phyloP scores from a whole-genome alignment of 1,139 yeast species.

The Suhomyces taliae region DNA sequence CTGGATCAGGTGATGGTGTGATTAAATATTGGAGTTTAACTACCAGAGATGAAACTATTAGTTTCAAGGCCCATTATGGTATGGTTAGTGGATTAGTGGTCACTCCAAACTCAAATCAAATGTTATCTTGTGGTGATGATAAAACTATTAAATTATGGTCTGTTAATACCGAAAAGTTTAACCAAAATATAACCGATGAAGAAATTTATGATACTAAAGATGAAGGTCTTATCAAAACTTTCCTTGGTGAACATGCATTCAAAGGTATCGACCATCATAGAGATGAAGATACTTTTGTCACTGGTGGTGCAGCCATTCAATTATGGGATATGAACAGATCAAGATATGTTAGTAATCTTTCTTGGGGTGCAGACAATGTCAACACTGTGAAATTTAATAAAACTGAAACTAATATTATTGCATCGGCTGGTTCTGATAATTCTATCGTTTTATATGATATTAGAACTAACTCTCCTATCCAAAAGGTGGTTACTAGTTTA shows the following conservation, averaged over 20 bases:
- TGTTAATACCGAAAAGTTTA: slow-evolving; percentile 45
- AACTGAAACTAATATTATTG: slow-evolving; percentile 85
- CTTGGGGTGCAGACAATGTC: slow-evolving; percentile 97
- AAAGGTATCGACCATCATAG: slow-evolving; percentile 86
- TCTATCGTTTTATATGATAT: slow-evolving; percentile 88
- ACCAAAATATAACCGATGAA: slow-evolving; percentile 33
- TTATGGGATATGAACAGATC: slow-evolving; percentile 87
- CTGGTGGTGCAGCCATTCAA: slow-evolving; percentile 89
- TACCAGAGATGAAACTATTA: slow-evolving; percentile 68
- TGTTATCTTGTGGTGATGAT: slow-evolving; percentile 90
- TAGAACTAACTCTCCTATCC: slow-evolving; percentile 90
- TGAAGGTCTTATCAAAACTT: slow-evolving; percentile 68
- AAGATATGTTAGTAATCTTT: slow-evolving; percentile 70
- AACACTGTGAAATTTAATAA: slow-evolving; percentile 81
- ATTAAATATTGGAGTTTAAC: slow-evolving; percentile 90
- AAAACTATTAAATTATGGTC: slow-evolving; percentile 87
- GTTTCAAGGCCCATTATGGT: slow-evolving; percentile 89
- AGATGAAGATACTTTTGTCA: slow-evolving; percentile 71
- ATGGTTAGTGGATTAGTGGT: slow-evolving; percentile 86
- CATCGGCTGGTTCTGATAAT: slow-evolving; percentile 91
- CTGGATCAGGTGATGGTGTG: slow-evolving; percentile 94
- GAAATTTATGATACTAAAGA: slow-evolving; percentile 32
- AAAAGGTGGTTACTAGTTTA: slow-evolving; percentile 79
- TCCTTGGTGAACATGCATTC: slow-evolving; percentile 80
- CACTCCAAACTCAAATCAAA: slow-evolving; percentile 58